phyloP scores from a whole-genome alignment of 2,329 filamentous ascomycete genomes.

The Venturiaceae sp. region DNA sequence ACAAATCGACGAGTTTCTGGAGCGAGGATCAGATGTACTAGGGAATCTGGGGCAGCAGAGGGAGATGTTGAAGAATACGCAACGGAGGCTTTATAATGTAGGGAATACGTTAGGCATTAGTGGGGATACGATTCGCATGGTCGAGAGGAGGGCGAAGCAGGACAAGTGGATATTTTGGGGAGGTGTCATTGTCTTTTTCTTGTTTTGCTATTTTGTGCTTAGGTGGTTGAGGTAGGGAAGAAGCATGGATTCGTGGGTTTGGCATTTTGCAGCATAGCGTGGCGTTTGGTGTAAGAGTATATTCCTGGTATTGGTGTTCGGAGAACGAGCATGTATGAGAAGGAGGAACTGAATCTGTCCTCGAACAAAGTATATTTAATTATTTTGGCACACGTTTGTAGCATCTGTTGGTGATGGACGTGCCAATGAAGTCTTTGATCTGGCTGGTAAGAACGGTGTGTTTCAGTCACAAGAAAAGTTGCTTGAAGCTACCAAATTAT shows the following conservation, averaged over 20 bases:
- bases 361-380: background rate
- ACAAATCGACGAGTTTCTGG: slow-evolving; percentile 89
- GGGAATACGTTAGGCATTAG: slow-evolving; percentile 90
- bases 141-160: slow-evolving; percentile 81
- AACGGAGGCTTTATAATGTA: slow-evolving; percentile 81
- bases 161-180: slow-evolving; percentile 98
- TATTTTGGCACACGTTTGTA: background rate
- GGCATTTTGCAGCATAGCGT: background rate
- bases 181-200: slow-evolving; percentile 76
- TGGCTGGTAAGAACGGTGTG: no score
- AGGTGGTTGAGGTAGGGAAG: slow-evolving; percentile 61
- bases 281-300: background rate
- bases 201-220: slow-evolving; percentile 85
- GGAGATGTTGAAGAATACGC: slow-evolving; percentile 91
- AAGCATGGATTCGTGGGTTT: no score
- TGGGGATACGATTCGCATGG: slow-evolving; percentile 94
- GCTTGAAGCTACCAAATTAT: background rate
- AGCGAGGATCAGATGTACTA: slow-evolving; percentile 80
- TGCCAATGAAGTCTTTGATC: background rate
- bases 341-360: background rate
- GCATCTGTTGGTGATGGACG: background rate
- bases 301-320: background rate
- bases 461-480: background rate
- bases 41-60: slow-evolving; percentile 82
- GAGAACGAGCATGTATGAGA: background rate